phyloP scores from a whole-genome alignment of 1,139 yeast genomes.

The Ashbya aceris region DNA sequence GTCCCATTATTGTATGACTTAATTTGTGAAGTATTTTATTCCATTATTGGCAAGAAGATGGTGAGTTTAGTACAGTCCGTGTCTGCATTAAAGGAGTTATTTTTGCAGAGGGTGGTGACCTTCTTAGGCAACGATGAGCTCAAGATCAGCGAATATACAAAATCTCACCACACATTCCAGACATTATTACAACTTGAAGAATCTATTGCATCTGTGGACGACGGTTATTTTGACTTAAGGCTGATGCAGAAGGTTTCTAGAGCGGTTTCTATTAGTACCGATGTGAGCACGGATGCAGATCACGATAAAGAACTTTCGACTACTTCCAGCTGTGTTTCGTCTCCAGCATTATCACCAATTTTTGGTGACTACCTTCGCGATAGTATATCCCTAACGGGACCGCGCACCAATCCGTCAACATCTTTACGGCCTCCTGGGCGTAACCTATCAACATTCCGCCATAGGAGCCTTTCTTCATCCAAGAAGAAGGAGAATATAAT shows the following conservation, averaged over 20 bases:
- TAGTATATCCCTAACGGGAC: too few relatives aligned
- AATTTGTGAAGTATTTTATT: slow-evolving; percentile 58
- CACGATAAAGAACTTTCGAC: neutral
- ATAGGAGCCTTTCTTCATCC: too few relatives aligned
- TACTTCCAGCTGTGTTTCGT: neutral
- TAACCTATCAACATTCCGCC: too few relatives aligned
- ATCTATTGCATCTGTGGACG: slow-evolving; percentile 40
- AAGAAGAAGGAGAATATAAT: too few relatives aligned
- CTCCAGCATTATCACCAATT: too few relatives aligned
- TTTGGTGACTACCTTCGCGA: too few relatives aligned
- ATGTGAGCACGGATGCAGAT: slow-evolving; percentile 8
- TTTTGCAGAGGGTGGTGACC: slow-evolving; percentile 16
- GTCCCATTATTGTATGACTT: slow-evolving; percentile 62
- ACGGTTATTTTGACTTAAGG: slow-evolving; percentile 52
- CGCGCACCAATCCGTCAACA: too few relatives aligned
- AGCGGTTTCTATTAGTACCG: slow-evolving; percentile 18
- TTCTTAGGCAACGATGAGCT: slow-evolving; percentile 18
- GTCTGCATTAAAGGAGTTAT: slow-evolving; percentile 19
- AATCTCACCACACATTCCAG: slow-evolving; percentile 15
- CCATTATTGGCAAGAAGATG: slow-evolving; percentile 59
- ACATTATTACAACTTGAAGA: slow-evolving; percentile 17
- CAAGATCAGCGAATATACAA: slow-evolving; percentile 35
- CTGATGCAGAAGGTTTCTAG: slow-evolving; percentile 41
- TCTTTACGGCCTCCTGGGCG: too few relatives aligned
- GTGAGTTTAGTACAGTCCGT: slow-evolving; percentile 38